Percentiles rank a stretch among this genome's conserved stretches.
Evolutionary conservation across 345 rosid genomes (phyloP).

Genomic region (Lepidium africanum): DNA sequence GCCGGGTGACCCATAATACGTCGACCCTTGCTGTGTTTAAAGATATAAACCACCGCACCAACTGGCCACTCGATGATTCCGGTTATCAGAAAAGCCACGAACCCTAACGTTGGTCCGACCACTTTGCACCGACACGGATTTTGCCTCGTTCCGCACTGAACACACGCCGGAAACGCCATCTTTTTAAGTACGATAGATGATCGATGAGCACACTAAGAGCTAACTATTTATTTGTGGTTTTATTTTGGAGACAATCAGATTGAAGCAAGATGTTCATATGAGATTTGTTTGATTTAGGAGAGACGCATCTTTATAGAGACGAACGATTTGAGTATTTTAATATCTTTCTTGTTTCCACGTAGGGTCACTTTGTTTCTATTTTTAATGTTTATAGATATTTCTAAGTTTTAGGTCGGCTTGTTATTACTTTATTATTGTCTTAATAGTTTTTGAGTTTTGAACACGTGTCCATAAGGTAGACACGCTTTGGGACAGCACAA

Average conservation of each 20-base stretch:
- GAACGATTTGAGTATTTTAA: neutral
- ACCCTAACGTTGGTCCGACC: constrained; percentile 72
- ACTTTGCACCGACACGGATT: constrained; percentile 89
- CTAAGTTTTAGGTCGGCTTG: constrained; percentile 15
- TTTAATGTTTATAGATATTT: neutral
- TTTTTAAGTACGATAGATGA: neutral
- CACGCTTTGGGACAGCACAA: neutral
- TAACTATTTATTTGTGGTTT: neutral
- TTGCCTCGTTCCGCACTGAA: constrained; percentile 56
- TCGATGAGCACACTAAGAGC: neutral
- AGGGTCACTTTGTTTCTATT: neutral
- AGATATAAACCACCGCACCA: constrained; percentile 72
- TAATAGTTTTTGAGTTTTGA: neutral
- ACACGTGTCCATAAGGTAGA: neutral
- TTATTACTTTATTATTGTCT: neutral
- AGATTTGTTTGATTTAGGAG: neutral
- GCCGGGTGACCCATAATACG: constrained; percentile 83
- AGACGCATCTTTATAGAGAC: constrained; percentile 1
- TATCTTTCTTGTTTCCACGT: constrained; percentile 9
- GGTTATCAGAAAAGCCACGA: constrained; percentile 56
- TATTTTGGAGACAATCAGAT: neutral
- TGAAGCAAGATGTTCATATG: neutral
- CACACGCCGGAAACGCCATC: constrained; percentile 45
- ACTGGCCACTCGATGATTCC: constrained; percentile 83
- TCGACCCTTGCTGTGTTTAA: constrained; percentile 66